Base-by-base conservation (phyloP, 1,284 basidiomycete genomes). In the Ceratorhiza oryzae-sativae region DNA sequence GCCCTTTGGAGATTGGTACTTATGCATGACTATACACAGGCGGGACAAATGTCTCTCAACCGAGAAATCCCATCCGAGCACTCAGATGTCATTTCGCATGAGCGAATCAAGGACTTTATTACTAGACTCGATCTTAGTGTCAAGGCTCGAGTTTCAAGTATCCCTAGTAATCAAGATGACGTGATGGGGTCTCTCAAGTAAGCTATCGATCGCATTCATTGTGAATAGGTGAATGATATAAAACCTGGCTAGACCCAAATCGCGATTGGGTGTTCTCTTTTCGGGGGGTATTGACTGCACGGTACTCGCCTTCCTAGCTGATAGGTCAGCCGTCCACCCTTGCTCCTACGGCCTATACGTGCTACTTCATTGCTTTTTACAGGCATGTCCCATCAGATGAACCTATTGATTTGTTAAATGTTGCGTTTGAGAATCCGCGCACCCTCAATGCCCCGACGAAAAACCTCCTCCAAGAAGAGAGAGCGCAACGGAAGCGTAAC, bases 281-380 rank as follows among this genome's bases (percentile, higher is more conserved):
- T 98, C 95, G 23, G 97, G 97, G 27, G 97, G 97, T 0, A 92
- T 99, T 39, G 97, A 99, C 78, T 98, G 91, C 18, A 91, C 95
- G 0, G 84, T 94, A 27, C 77, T 98, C 1, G 90, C 95, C 0
- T 90, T 87, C 75, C 82, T 98, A 0, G 90, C 94, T 0, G 87
- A 96, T 77, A 84, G 82, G 90, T 91, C 78, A 46, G 82, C 71
- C 12, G 68, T 70, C 58, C 63, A 55, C 10, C 27, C 18, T 53
- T 63, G 41, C 53, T 49, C 25, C 12, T 25, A 39, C 23, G 36
- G 39, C 18, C 15, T 60, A 41, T 23, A 27, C 59, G 2, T 53
- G 13, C 32, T 15, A 53, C 32, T 63, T 53, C 25, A 18, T 45
- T 45, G 42, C 42, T 53, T n/a, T 13, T 51, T 63, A 41, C 74